phyloP scores from a whole-genome alignment of 768 basidiomycete species.

The Hysterangium stoloniferum region DNA sequence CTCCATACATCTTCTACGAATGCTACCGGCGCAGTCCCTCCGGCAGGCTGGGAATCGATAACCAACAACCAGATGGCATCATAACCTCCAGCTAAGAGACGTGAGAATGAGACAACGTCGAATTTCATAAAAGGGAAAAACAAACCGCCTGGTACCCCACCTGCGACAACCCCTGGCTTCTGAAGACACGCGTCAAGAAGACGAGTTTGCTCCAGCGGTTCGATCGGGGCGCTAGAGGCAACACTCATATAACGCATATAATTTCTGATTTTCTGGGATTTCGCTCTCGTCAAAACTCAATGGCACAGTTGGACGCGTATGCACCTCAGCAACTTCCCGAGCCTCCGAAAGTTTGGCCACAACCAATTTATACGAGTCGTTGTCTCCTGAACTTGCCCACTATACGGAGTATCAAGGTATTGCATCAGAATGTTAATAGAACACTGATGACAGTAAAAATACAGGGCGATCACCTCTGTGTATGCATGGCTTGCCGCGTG shows the following conservation, averaged over 20 bases:
- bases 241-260: conserved; percentile 84
- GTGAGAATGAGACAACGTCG: conserved; percentile 3
- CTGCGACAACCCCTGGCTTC: conserved; percentile 82
- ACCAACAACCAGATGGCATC: conserved; percentile 95
- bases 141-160: conserved; percentile 94
- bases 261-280: conserved; percentile 68
- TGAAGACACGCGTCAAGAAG: conserved; percentile 72
- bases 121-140: conserved; percentile 1
- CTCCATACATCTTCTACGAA: conserved; percentile 67
- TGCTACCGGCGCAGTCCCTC: conserved; percentile 40
- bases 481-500: neutral
- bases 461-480: neutral
- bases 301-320: conserved; percentile 14
- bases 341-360: neutral
- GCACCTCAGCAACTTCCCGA: conserved; percentile 29
- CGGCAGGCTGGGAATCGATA: conserved; percentile 43
- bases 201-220: conserved; percentile 79
- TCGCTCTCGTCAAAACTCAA: neutral
- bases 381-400: neutral
- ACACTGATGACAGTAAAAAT: neutral
- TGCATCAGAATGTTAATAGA: too few species aligned
- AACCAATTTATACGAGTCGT: neutral
- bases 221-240: conserved; percentile 73
- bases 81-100: conserved; percentile 78
- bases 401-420: neutral